A percentile compares a stretch with the other conserved stretches of the same genome.
phyloP scores from a whole-genome alignment of 306 rosid genomes.

The Arachis hypogaea region DNA sequence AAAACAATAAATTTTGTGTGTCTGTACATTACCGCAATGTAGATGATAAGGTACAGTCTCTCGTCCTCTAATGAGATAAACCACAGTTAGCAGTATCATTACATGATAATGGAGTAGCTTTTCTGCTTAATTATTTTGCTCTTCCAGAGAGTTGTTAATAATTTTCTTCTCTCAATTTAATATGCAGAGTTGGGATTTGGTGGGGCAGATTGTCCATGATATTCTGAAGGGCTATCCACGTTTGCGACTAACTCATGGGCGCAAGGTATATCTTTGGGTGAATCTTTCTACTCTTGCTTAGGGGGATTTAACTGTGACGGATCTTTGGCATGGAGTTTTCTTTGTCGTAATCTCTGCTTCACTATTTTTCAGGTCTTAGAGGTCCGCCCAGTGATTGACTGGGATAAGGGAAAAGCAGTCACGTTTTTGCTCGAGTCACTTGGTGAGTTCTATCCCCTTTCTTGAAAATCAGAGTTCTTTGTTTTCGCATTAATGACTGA shows the following conservation, averaged over 20 bases:
- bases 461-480: conserved; percentile 12
- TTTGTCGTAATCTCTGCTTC: conserved; percentile 3
- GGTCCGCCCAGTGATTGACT: conserved; percentile 85
- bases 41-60: conserved; percentile 68
- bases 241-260: conserved; percentile 81
- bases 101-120: neutral
- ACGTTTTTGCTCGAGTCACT: conserved; percentile 91
- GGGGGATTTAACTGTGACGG: neutral
- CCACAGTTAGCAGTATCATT: conserved; percentile 12
- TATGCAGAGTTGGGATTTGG: conserved; percentile 69
- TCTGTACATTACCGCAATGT: conserved; percentile 98
- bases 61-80: conserved; percentile 4
- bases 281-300: conserved; percentile 4
- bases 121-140: conserved; percentile 3
- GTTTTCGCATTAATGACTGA: conserved; percentile 39
- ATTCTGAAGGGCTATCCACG: conserved; percentile 70
- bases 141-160: neutral
- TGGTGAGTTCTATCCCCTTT: conserved; percentile 54
- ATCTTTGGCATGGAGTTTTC: neutral
- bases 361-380: conserved; percentile 75
- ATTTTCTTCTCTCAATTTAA: conserved; percentile 23
- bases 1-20: conserved; percentile 85
- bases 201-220: conserved; percentile 67
- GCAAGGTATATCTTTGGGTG: conserved; percentile 65
- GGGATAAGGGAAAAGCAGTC: conserved; percentile 99